Conservation (phyloP, 352 stramenopile genomes). For the Phytophthora quininea region DNA sequence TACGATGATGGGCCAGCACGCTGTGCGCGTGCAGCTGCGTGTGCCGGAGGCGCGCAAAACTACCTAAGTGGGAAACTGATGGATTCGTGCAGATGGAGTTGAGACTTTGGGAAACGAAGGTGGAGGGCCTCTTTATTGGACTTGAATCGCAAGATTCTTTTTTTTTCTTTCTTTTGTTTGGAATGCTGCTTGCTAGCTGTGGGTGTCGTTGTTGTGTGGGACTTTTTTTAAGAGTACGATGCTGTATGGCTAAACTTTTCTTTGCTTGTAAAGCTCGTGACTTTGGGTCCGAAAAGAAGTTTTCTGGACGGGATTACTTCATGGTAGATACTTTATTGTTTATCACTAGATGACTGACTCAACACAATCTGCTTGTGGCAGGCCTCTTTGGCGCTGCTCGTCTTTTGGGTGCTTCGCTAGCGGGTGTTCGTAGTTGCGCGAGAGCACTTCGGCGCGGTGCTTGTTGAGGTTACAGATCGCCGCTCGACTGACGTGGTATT, state of each 20-base stretch:
- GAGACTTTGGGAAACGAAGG: not conserved
- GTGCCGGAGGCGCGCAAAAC: slow-evolving; percentile 76
- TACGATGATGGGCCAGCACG: slow-evolving; percentile 79
- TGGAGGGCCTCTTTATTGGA: slow-evolving; percentile 11
- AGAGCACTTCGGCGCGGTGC: slow-evolving; percentile 57
- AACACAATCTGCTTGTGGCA: not conserved
- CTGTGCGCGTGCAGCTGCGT: slow-evolving; percentile 64
- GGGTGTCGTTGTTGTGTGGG: not conserved
- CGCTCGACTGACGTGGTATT: slow-evolving; percentile 71
- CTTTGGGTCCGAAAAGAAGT: no score
- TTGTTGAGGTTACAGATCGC: slow-evolving; percentile 80
- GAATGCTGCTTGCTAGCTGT: not conserved
- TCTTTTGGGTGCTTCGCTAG: slow-evolving; percentile 68
- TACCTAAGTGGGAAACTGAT: slow-evolving; percentile 14
- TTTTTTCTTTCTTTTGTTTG: slow-evolving; percentile 2
- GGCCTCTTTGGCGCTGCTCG: slow-evolving; percentile 18
- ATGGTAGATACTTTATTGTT: not conserved
- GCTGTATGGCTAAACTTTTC: no score
- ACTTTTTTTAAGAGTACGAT: not conserved
- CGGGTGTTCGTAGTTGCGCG: slow-evolving; percentile 54
- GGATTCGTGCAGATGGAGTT: not conserved
- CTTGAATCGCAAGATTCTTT: slow-evolving; percentile 26
- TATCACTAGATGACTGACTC: not conserved
- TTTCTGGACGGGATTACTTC: no score
- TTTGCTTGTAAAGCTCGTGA: no score